A percentile compares a stretch with the other conserved stretches of the same genome.
phyloP scores from a whole-genome alignment of 2,329 filamentous ascomycete genomes.

The Cephalotrichum gorgonifer region DNA sequence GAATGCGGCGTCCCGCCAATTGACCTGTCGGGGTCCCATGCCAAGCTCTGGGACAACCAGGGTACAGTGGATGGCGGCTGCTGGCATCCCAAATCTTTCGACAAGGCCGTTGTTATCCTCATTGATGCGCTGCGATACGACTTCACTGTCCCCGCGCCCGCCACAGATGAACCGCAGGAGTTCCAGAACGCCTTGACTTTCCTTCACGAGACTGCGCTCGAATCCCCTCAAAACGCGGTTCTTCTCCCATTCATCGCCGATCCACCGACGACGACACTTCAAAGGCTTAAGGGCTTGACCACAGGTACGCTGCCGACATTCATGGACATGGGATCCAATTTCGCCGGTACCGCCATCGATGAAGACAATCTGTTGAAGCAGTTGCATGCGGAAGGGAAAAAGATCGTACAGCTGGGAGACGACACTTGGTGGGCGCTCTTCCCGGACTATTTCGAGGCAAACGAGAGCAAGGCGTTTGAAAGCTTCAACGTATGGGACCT shows the following conservation, averaged over 20 bases:
- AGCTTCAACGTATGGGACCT: slow-evolving; percentile 98
- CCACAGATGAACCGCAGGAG: slow-evolving; percentile 28
- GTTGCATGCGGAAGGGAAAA: slow-evolving; percentile 53
- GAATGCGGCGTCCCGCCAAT: slow-evolving; percentile 60
- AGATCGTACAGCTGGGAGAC: slow-evolving; percentile 88
- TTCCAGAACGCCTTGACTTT: slow-evolving; percentile 87
- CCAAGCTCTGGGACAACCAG: slow-evolving; percentile 23
- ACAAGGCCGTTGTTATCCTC: slow-evolving; percentile 81
- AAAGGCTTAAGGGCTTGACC: slow-evolving; percentile 85
- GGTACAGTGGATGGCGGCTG: slow-evolving; percentile 56
- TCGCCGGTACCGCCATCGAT: slow-evolving; percentile 88
- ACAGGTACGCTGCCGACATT: slow-evolving; percentile 94
- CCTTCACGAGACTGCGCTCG: slow-evolving; percentile 69
- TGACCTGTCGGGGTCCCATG: slow-evolving; percentile 20
- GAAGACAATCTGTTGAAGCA: slow-evolving; percentile 74
- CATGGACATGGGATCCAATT: slow-evolving; percentile 87
- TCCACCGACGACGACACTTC: slow-evolving; percentile 85
- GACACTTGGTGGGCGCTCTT: slow-evolving; percentile 95
- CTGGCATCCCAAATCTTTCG: slow-evolving; percentile 92
- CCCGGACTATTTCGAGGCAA: slow-evolving; percentile 81
- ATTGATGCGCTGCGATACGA: slow-evolving; percentile 95
- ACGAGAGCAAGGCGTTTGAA: slow-evolving; percentile 82
- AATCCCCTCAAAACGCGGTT: slow-evolving; percentile 72
- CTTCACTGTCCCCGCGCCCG: slow-evolving; percentile 73
- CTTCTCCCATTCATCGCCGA: slow-evolving; percentile 93